phyloP scores from a whole-genome alignment of 805 yeast genomes.

The Debaryomyces prosopidis region DNA sequence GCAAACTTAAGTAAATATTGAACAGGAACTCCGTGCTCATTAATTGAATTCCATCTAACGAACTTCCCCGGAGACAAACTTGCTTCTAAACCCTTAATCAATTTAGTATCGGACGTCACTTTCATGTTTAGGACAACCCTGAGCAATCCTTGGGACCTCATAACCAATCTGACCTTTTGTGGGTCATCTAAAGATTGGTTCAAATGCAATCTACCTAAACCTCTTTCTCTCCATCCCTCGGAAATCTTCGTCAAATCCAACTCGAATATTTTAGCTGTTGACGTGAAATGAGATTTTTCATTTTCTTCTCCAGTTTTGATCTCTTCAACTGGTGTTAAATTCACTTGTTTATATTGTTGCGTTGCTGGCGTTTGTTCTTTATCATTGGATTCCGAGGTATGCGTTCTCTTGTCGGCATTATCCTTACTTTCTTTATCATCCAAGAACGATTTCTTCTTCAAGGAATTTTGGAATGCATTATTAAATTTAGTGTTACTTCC shows the following conservation, averaged over 20 bases:
- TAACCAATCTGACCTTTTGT: slow-evolving; percentile 65
- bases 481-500: slow-evolving; percentile 49
- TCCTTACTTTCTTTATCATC: slow-evolving; percentile 32
- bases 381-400: slow-evolving; percentile 18
- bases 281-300: slow-evolving; percentile 66
- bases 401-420: slow-evolving; percentile 19
- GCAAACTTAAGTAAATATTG: slow-evolving; percentile 83
- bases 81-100: slow-evolving; percentile 80
- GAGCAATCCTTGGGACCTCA: slow-evolving; percentile 87
- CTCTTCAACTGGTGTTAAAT: slow-evolving; percentile 53
- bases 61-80: slow-evolving; percentile 84
- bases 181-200: slow-evolving; percentile 47
- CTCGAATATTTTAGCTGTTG: slow-evolving; percentile 77
- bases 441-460: slow-evolving; percentile 57
- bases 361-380: slow-evolving; percentile 18
- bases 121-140: slow-evolving; percentile 81
- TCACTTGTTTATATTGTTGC: slow-evolving; percentile 55
- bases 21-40: slow-evolving; percentile 63
- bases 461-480: slow-evolving; percentile 56
- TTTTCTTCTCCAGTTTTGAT: slow-evolving; percentile 88
- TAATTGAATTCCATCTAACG: slow-evolving; percentile 69
- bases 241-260: slow-evolving; percentile 63
- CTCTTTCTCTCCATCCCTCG: slow-evolving; percentile 95
- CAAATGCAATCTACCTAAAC: slow-evolving; percentile 83
- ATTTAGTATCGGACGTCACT: slow-evolving; percentile 58